A percentile compares a stretch with the other conserved stretches of the same genome.
These are phyloP conservation scores for Fulvia fulva DNA, from an alignment of 2,329 filamentous ascomycete genomes.

Conservation along the genomic window DNA sequence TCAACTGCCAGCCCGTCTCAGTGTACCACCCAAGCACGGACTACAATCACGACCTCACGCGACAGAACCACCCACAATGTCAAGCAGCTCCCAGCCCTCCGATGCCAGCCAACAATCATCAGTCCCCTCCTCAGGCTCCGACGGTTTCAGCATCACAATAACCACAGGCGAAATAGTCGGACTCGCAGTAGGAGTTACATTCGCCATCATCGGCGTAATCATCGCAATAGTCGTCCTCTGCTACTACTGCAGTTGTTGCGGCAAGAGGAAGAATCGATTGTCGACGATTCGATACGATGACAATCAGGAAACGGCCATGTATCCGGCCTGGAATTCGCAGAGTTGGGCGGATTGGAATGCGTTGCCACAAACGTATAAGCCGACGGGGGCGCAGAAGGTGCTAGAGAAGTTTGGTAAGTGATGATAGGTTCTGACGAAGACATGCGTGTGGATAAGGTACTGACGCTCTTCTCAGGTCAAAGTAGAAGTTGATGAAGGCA, in stretches of 20 bases:
- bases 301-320: background rate
- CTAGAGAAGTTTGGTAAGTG: background rate
- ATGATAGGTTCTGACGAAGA: background rate
- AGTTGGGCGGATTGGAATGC: background rate
- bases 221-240: background rate
- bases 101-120: background rate
- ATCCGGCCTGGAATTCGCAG: background rate
- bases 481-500: background rate
- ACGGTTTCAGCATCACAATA: background rate
- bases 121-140: background rate
- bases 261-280: background rate
- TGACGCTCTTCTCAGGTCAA: background rate
- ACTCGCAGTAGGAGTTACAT: background rate
- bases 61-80: background rate
- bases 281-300: background rate
- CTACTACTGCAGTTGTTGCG: background rate
- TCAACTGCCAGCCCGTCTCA: too few species aligned
- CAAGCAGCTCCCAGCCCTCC: background rate
- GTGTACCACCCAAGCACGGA: background rate
- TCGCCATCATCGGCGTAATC: background rate
- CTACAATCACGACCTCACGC: background rate
- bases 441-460: too few species aligned
- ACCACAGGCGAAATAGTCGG: background rate
- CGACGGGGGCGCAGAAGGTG: background rate
- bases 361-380: background rate